Conservation (phyloP, 345 rosid genomes). For the Arabis hirsuta region DNA sequence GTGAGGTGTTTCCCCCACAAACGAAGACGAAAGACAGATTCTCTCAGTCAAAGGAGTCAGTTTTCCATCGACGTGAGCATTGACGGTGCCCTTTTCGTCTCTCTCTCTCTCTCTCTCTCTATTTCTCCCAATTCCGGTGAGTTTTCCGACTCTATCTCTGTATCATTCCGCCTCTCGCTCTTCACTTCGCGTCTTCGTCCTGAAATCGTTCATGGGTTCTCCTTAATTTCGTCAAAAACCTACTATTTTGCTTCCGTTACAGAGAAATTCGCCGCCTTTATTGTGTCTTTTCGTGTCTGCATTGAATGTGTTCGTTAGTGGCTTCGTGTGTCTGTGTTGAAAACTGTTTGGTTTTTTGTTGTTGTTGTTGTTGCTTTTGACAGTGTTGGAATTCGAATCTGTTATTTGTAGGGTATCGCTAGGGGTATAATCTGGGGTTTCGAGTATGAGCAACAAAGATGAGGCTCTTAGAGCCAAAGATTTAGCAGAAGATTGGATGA, state of each 20-base stretch:
- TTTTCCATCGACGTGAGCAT: conserved; percentile 31
- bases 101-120: conserved; percentile 7
- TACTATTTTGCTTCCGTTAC: background rate
- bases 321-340: background rate
- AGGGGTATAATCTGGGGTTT: background rate
- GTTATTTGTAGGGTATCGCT: conserved; percentile 12
- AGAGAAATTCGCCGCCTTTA: background rate
- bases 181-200: background rate
- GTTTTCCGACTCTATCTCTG: conserved; percentile 1
- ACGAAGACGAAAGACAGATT: conserved; percentile 33
- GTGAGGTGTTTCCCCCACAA: conserved; percentile 31
- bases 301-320: background rate
- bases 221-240: background rate
- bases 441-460: conserved; percentile 78
- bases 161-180: conserved; percentile 8
- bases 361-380: background rate
- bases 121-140: conserved; percentile 28
- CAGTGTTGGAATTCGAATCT: conserved; percentile 13
- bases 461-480: conserved; percentile 86
- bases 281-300: conserved; percentile 1
- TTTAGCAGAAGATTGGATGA: conserved; percentile 70
- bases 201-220: conserved; percentile 14
- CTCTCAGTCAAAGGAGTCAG: conserved; percentile 37
- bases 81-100: conserved; percentile 12
- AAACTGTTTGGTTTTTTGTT: background rate